Evolutionary conservation across 306 rosid species (phyloP), one percentile per base, ranked within the genome.

Genomic region (Elaeagnus macrophylla): DNA sequence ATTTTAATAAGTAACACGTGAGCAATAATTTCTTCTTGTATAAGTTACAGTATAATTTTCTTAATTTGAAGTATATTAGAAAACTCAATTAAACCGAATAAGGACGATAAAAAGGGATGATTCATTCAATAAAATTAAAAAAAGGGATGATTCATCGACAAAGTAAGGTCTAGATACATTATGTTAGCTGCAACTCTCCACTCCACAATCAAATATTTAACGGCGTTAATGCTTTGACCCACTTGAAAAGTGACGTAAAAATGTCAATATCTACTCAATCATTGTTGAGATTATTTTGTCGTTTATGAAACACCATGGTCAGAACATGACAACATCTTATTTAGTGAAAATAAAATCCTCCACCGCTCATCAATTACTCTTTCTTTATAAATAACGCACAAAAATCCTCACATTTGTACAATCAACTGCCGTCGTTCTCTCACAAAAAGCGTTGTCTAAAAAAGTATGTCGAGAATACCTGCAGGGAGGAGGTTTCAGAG

Each of bases 401-500:
- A 9, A 5, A 12, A 12, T 5, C 35, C 10, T 60, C 1, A 17
- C 17, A 5, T 20, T 14, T 1, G 13, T 25, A 25, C 4, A 25
- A 25, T 25, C 32, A 13, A 42, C 56, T 18, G 6, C 61, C 8
- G 12, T 49, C 58, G 8, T 54, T 38, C 10, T 54, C 66, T 55
- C 38, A 5, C 37, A 25, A 63, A 48, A 43, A 54, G 62, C 16
- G 32, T n/a, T n/a, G n/a, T n/a, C n/a, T n/a, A 44, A 15, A 11
- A 36, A 12, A 25, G 18, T 12, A 57, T 51, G 65, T 55, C 42
- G 1, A 72, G 73, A 57, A 61, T 64, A 60, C 80, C 78, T 16
- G 68, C n/a, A n/a, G n/a, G n/a, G n/a, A n/a, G 41, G 71, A 78
- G 77, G 75, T 86, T 87, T 65, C 71, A 69, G 57, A 54, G 87